Percentiles rank a stretch among this genome's conserved stretches.
Conservation (phyloP, 176 grass and related monocot species). For the Luzula sylvatica region DNA sequence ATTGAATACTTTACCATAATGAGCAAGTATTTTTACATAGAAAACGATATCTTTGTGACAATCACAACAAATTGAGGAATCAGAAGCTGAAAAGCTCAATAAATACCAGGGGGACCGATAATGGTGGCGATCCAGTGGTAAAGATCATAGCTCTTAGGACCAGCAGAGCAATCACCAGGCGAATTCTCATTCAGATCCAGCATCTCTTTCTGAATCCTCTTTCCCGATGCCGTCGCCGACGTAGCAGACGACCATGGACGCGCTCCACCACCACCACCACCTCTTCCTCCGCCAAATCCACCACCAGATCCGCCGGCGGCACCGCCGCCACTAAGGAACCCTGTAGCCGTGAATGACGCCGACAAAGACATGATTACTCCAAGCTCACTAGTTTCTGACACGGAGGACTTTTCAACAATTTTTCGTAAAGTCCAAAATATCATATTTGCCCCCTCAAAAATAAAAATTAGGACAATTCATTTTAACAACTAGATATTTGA, state of each 20-base stretch:
- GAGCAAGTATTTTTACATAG: no score
- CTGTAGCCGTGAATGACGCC: constrained; percentile 28
- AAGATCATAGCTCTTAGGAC: constrained; percentile 74
- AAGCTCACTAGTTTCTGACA: no score
- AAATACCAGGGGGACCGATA: constrained; percentile 59
- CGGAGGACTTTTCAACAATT: no score
- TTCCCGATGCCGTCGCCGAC: constrained; percentile 61
- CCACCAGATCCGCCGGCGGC: not conserved
- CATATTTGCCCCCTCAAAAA: no score
- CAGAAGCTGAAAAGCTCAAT: not conserved
- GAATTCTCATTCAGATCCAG: constrained; percentile 48
- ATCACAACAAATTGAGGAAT: not conserved
- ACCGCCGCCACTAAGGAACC: constrained; percentile 23
- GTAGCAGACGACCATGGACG: constrained; percentile 52
- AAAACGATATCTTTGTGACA: not conserved
- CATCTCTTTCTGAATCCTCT: constrained; percentile 87
- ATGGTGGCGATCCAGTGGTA: constrained; percentile 94
- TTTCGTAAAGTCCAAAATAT: no score
- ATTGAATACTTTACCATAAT: no score
- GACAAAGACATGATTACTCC: constrained; percentile 43
- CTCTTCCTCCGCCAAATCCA: not conserved
- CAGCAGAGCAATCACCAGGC: constrained; percentile 49
- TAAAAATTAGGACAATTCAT: no score
- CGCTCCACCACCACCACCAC: constrained; percentile 23
- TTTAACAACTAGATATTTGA: no score